These are phyloP conservation scores for Desmodesmus armatus DNA, from an alignment of 139 green algal genomes.

Conservation along the genomic window DNA sequence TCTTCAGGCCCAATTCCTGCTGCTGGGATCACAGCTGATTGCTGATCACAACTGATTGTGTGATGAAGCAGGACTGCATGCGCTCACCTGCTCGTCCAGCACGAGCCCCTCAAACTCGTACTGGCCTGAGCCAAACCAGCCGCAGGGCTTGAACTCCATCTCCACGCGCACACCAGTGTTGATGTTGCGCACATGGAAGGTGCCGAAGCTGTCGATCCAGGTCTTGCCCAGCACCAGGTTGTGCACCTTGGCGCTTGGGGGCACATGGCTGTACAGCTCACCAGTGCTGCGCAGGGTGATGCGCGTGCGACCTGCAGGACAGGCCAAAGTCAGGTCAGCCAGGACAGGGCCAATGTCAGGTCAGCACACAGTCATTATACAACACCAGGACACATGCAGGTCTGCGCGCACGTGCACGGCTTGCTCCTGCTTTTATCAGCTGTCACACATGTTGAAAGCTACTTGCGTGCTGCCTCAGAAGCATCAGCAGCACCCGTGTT, in stretches of 20 bases:
- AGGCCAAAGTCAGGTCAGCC: too few relatives aligned
- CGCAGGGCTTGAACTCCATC: conserved; percentile 92
- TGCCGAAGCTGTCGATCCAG: conserved; percentile 94
- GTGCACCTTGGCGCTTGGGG: conserved; percentile 89
- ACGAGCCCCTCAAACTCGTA: conserved; percentile 80
- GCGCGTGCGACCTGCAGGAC: conserved; percentile 82
- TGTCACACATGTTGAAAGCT: background rate
- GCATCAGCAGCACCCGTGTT: background rate
- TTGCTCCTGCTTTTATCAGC: background rate
- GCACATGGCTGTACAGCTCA: conserved; percentile 86
- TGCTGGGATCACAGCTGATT: too few relatives aligned
- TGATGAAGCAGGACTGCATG: too few relatives aligned
- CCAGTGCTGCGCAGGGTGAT: conserved; percentile 83
- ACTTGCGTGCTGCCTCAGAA: too few relatives aligned
- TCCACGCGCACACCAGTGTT: conserved; percentile 79
- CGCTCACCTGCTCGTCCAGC: conserved; percentile 50
- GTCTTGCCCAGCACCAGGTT: conserved; percentile 94
- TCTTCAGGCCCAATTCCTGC: too few relatives aligned
- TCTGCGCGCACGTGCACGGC: too few relatives aligned
- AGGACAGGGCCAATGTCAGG: too few relatives aligned
- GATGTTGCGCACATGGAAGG: conserved; percentile 84
- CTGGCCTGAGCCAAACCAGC: conserved; percentile 90
- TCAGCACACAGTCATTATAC: too few relatives aligned
- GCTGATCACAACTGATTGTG: too few relatives aligned
- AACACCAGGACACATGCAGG: too few relatives aligned